phyloP scores from a whole-genome alignment of 768 basidiomycete genomes.

The Naganishia kalamii region DNA sequence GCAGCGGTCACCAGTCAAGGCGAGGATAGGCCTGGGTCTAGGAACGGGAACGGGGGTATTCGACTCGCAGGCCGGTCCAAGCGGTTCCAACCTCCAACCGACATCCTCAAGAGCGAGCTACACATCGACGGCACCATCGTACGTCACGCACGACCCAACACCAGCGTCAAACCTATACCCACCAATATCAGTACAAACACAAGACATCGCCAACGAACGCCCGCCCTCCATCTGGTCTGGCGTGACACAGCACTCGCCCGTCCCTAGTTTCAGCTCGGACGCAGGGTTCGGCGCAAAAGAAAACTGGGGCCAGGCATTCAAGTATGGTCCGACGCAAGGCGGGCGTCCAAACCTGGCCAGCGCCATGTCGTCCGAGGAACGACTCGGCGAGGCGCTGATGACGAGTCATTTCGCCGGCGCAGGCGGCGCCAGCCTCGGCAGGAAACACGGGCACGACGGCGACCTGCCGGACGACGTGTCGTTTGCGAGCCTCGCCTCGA shows the following conservation, averaged over 20 bases:
- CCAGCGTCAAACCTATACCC: neutral
- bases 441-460: neutral
- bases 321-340: conserved; percentile 3
- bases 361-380: conserved; percentile 8
- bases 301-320: conserved; percentile 4
- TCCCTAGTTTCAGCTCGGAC: conserved; percentile 3
- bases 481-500: conserved; percentile 30
- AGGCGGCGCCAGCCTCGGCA: conserved; percentile 8
- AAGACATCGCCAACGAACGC: neutral
- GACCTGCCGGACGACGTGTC: conserved; percentile 25
- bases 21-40: neutral
- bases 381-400: conserved; percentile 8
- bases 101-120: conserved; percentile 9
- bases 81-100: neutral
- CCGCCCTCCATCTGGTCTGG: conserved; percentile 13
- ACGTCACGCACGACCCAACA: conserved; percentile 2
- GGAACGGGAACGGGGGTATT: neutral
- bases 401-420: conserved; percentile 16
- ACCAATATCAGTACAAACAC: neutral
- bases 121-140: neutral
- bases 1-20: conserved; percentile 6
- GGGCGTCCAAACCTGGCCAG: neutral
- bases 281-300: conserved; percentile 14
- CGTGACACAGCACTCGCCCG: conserved; percentile 1
- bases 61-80: neutral